Conservation (phyloP, 2,329 filamentous ascomycete genomes). For the Fusarium sp. region DNA sequence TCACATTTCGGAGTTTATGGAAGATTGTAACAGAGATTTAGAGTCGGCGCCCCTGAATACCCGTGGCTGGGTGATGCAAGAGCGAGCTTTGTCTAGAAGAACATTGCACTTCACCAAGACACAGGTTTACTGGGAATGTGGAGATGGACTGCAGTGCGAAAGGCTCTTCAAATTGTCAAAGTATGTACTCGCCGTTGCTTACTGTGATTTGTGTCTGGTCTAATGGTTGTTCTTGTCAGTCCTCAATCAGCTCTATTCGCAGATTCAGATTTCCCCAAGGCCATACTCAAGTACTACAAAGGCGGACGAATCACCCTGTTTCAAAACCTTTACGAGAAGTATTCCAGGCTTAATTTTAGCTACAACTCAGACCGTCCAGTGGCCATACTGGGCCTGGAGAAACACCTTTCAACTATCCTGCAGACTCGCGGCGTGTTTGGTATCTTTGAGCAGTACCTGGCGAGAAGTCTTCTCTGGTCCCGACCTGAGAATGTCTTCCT, state of each 20-base stretch:
- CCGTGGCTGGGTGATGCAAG: conserved; percentile 12
- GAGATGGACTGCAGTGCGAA: not conserved
- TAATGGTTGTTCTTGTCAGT: not conserved
- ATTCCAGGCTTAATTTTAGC: not conserved
- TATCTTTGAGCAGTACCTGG: not conserved
- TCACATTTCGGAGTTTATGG: not conserved
- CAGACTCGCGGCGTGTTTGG: not conserved
- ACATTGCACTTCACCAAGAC: conserved; percentile 1
- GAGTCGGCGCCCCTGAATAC: conserved; percentile 35
- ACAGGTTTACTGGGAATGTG: conserved; percentile 3
- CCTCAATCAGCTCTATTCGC: not conserved
- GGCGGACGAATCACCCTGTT: not conserved
- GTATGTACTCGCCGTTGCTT: not conserved
- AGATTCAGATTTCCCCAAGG: not conserved
- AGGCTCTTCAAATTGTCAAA: not conserved
- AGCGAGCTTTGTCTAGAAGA: not conserved
- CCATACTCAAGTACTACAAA: not conserved
- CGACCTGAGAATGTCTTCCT: not conserved
- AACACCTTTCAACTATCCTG: not conserved
- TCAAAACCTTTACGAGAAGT: not conserved
- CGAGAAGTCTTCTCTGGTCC: not conserved
- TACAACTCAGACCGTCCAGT: not conserved
- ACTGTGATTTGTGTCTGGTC: no score
- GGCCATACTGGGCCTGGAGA: not conserved
- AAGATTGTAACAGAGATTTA: not conserved